Percentiles rank a stretch among this genome's conserved stretches.
phyloP scores from a whole-genome alignment of 441 rosid species.

The Corymbia citriodora region DNA sequence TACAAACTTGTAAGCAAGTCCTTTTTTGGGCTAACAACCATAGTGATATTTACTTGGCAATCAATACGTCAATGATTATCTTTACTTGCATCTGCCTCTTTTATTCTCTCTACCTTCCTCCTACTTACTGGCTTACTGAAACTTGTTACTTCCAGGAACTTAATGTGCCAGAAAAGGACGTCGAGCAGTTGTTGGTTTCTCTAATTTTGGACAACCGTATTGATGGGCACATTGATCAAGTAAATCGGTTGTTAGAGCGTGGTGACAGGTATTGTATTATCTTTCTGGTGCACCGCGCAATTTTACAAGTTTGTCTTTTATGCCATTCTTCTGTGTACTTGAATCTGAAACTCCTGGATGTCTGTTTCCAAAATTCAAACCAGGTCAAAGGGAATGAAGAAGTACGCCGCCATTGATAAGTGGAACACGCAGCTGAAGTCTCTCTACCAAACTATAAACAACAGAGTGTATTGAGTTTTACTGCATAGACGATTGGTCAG shows the following conservation, averaged over 20 bases:
- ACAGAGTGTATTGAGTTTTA: slow-evolving; percentile 52
- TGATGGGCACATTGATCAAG: slow-evolving; percentile 97
- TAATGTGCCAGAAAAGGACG: slow-evolving; percentile 94
- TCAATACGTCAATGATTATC: background rate
- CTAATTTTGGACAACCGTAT: slow-evolving; percentile 88
- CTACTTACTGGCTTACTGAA: background rate
- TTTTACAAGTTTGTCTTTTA: background rate
- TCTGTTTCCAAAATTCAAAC: background rate
- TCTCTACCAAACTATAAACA: slow-evolving; percentile 58
- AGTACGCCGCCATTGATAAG: slow-evolving; percentile 83
- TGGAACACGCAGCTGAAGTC: slow-evolving; percentile 93
- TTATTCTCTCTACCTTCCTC: background rate
- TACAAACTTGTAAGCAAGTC: background rate
- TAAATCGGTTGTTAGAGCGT: slow-evolving; percentile 85
- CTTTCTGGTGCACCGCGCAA: background rate
- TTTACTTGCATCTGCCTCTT: background rate
- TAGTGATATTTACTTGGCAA: background rate
- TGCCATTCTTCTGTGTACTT: background rate
- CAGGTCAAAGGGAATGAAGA: slow-evolving; percentile 96
- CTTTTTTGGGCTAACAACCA: background rate
- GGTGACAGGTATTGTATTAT: slow-evolving; percentile 54
- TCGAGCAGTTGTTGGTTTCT: slow-evolving; percentile 86
- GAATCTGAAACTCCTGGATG: background rate
- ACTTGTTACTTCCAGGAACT: slow-evolving; percentile 50
- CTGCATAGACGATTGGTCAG: background rate